These are phyloP conservation scores for Endocarpon pusillum DNA, from an alignment of 495 filamentous ascomycete species.

Conservation along the genomic window DNA sequence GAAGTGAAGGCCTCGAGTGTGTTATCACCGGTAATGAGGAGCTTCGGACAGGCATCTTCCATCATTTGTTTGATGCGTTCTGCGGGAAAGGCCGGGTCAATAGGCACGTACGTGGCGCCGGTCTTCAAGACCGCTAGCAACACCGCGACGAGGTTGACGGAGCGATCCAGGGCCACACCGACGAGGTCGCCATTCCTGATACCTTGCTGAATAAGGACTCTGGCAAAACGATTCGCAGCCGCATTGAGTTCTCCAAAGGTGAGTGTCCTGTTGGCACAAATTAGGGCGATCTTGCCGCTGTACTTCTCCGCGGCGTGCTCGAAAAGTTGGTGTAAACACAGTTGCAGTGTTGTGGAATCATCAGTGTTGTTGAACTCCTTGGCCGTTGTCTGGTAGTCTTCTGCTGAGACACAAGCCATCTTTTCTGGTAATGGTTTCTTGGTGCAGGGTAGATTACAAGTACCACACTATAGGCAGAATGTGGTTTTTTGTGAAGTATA, in stretches of 20 bases:
- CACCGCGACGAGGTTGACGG: constrained; percentile 46
- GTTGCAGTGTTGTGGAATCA: constrained; percentile 3
- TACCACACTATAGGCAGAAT: too few species aligned
- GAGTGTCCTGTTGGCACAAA: constrained; percentile 45
- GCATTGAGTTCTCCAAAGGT: constrained; percentile 42
- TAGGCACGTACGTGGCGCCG: constrained; percentile 47
- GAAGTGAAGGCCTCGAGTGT: neutral
- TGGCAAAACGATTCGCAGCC: constrained; percentile 40
- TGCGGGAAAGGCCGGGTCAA: constrained; percentile 30
- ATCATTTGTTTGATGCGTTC: constrained; percentile 7
- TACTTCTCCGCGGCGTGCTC: constrained; percentile 31
- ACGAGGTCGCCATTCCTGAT: constrained; percentile 48
- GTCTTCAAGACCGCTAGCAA: constrained; percentile 45
- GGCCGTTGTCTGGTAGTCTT: constrained; percentile 5
- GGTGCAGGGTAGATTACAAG: too few species aligned
- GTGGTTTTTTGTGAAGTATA: too few species aligned
- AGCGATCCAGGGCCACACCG: constrained; percentile 50
- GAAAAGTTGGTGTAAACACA: constrained; percentile 24
- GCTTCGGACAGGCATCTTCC: constrained; percentile 3
- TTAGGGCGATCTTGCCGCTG: constrained; percentile 38
- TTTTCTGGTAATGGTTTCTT: constrained; percentile 1
- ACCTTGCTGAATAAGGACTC: constrained; percentile 42
- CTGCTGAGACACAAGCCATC: constrained; percentile 3
- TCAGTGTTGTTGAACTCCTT: constrained; percentile 7
- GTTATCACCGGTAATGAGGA: constrained; percentile 3